phyloP scores from a whole-genome alignment of 352 stramenopile species.

The Globisporangium uncinulatum region DNA sequence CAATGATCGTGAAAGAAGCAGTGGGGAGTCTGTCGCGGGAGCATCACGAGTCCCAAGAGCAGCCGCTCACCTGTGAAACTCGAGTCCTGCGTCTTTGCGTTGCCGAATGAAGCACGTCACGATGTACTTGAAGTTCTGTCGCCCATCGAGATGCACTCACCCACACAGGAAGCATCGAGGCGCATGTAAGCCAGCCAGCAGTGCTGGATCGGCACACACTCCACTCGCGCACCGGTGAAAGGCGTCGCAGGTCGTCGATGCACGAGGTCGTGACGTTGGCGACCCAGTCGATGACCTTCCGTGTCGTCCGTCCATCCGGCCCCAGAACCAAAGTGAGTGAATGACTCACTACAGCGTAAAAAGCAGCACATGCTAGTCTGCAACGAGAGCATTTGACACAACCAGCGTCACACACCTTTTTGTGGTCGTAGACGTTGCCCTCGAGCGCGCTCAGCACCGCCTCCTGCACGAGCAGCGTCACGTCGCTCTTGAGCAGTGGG shows the following conservation, averaged over 20 bases:
- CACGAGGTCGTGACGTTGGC: constrained; percentile 61
- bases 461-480: constrained; percentile 68
- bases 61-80: constrained; percentile 38
- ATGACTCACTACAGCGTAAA: background rate
- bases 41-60: background rate
- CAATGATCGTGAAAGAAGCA: no score
- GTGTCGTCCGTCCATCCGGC: background rate
- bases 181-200: no score
- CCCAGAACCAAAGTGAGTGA: no score
- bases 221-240: constrained; percentile 38
- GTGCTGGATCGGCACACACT: no score
- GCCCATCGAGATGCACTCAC: background rate
- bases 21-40: background rate
- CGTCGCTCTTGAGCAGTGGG: constrained; percentile 63
- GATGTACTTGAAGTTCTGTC: constrained; percentile 84
- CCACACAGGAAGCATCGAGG: background rate
- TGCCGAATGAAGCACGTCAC: constrained; percentile 65
- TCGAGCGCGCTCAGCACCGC: constrained; percentile 66
- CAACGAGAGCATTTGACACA: background rate
- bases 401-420: constrained; percentile 32
- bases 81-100: constrained; percentile 54
- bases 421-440: constrained; percentile 73
- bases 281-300: constrained; percentile 66
- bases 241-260: constrained; percentile 54
- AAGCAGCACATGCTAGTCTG: background rate